Evolutionary conservation across 305 asterid genomes (phyloP), one percentile per base, ranked within the genome.

Genomic region (Fraxinus angustifolia): DNA sequence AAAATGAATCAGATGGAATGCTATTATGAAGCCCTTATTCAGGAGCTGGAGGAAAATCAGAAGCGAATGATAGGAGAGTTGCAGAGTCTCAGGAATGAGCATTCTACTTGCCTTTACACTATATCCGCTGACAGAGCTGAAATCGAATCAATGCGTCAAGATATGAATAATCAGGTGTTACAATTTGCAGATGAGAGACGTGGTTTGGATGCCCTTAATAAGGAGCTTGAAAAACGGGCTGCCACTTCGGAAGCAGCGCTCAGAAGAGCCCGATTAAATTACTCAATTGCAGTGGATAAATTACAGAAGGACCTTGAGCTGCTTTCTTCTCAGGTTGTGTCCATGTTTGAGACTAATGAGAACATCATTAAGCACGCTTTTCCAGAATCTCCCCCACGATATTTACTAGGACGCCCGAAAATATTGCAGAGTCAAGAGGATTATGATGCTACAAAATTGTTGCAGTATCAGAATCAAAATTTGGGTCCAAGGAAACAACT

Each of bases 1-100:
- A 96, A 96, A 90, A 93, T 92, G 99, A 84, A 88, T 85, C 97
- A 96, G 87, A 96, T 96, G 99, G 99, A 96, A 83, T 90, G 92
- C 68, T 96, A 96, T 81, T 94, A 96, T 8, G 99, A 96, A 88
- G 93, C 98, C 75, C 97, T 96, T 42, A 83, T 94, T 79, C 98
- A 90, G 50, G 99, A 93, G 83, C 94, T 96, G 17, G 99, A 96
- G 86, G 99, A 92, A 87, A 94, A 88, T 90, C 98, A 96, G 91
- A 93, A 94, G 90, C 97, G 88, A 79, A 82, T 93, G 89, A 80
- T 93, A 77, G 94, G 86, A 58, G 98, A 96, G 88, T 82, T 94
- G 90, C 98, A 93, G 89, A 91, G 75, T 85, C 87, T 94, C 83
- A 89, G 89, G 83, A 91, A 86, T 19, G 99, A 94, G 87, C 98